Evolutionary conservation across 2,329 filamentous ascomycete genomes (phyloP).

Genomic region (Didymella sp.): DNA sequence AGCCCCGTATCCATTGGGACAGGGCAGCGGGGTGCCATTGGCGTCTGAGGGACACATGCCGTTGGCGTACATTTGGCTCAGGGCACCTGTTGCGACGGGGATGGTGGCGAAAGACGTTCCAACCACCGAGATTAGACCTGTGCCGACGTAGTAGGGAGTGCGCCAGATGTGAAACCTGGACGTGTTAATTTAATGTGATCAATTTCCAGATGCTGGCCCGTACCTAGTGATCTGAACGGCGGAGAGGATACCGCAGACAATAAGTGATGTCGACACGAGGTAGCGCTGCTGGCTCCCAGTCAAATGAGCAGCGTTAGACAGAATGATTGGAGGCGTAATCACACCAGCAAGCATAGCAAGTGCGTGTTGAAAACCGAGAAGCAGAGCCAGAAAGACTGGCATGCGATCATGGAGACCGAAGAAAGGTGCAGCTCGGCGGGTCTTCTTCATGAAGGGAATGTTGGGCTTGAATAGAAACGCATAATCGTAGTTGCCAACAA

Average conservation of each 20-base stretch:
- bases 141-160: slow-evolving; percentile 70
- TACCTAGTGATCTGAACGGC: slow-evolving; percentile 73
- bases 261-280: slow-evolving; percentile 77
- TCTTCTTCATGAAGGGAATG: slow-evolving; percentile 78
- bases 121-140: slow-evolving; percentile 80
- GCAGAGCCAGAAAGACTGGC: slow-evolving; percentile 74
- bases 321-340: slow-evolving; percentile 79
- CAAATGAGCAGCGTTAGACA: slow-evolving; percentile 71
- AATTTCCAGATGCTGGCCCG: slow-evolving; percentile 35
- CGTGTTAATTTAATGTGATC: neutral
- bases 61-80: slow-evolving; percentile 78
- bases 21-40: slow-evolving; percentile 72
- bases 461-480: slow-evolving; percentile 82
- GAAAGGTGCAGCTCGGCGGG: slow-evolving; percentile 70
- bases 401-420: slow-evolving; percentile 83
- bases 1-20: slow-evolving; percentile 77
- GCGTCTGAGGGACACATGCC: slow-evolving; percentile 69
- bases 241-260: slow-evolving; percentile 78
- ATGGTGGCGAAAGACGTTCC: slow-evolving; percentile 81
- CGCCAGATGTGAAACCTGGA: slow-evolving; percentile 69
- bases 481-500: slow-evolving; percentile 90
- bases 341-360: slow-evolving; percentile 73
- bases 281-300: slow-evolving; percentile 70
- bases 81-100: slow-evolving; percentile 73
- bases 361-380: slow-evolving; percentile 81